phyloP scores from a whole-genome alignment of 2,329 filamentous ascomycete genomes.

The Chaetothyriales sp. region DNA sequence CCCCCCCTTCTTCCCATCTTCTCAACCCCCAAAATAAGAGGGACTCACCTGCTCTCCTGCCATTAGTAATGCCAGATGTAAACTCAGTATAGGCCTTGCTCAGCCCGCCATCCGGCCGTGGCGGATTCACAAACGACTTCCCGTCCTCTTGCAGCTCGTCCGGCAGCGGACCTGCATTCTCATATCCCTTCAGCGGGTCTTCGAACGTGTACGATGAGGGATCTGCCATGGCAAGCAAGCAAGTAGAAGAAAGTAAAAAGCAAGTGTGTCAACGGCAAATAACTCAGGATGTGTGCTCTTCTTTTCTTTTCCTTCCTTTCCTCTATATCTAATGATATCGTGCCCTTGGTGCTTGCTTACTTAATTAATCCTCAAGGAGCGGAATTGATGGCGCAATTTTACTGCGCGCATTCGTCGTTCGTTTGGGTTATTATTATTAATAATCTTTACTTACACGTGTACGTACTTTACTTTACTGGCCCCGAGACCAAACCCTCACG shows the following conservation, averaged over 20 bases:
- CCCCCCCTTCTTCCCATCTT: no score
- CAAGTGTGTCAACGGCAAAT: no score
- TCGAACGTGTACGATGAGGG: conserved; percentile 39
- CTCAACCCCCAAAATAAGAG: no score
- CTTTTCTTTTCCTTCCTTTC: no score
- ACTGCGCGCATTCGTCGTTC: not conserved
- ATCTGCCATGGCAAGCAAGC: conserved; percentile 33
- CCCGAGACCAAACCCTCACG: conserved; percentile 72
- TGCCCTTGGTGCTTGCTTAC: no score
- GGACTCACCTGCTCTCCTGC: conserved; percentile 9
- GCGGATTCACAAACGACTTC: conserved; percentile 58
- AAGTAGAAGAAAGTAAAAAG: no score
- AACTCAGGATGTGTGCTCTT: no score
- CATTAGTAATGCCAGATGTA: conserved; percentile 50
- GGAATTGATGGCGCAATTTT: not conserved
- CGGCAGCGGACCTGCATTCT: conserved; percentile 32
- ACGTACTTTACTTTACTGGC: no score
- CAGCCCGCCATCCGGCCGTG: conserved; percentile 34
- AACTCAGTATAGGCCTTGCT: conserved; percentile 61
- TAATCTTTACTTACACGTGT: no score
- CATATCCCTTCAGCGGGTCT: conserved; percentile 38
- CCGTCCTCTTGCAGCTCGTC: conserved; percentile 52
- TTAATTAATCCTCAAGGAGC: no score
- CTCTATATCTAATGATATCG: no score
- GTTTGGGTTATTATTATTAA: not conserved